Conservation (phyloP, 1,284 basidiomycete genomes). For the Macrocybe sp. region DNA sequence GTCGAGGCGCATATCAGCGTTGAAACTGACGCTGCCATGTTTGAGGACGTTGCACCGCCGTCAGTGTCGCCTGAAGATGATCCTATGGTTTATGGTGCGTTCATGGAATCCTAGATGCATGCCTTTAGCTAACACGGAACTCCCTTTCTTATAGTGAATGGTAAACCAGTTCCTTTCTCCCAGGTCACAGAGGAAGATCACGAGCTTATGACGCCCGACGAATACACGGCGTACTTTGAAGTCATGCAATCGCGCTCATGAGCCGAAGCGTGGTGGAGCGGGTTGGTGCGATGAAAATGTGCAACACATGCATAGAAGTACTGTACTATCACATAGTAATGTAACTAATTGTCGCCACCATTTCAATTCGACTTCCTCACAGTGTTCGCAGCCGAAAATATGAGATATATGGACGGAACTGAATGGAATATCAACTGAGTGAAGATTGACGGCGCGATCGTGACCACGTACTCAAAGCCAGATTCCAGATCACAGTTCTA, state of each 20-base stretch:
- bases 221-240: constrained; percentile 76
- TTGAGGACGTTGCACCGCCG: constrained; percentile 11
- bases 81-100: constrained; percentile 60
- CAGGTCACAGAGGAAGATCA: constrained; percentile 78
- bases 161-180: constrained; percentile 63
- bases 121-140: not conserved
- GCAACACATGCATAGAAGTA: not conserved
- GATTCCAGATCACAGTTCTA: not conserved
- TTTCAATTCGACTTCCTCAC: not conserved
- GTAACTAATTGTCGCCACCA: not conserved
- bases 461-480: not conserved
- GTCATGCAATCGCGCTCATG: constrained; percentile 42
- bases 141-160: constrained; percentile 48
- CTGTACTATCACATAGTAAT: not conserved
- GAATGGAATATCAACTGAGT: not conserved
- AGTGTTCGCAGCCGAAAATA: not conserved
- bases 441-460: not conserved
- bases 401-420: not conserved
- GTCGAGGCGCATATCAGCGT: not conserved
- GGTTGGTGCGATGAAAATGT: not conserved
- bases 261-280: not conserved
- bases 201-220: constrained; percentile 79
- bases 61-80: constrained; percentile 35
- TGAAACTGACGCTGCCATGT: constrained; percentile 12
- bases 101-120: constrained; percentile 1